Conservation (phyloP, 2,329 filamentous ascomycete genomes). For the Fusarium pseudonygamai region DNA sequence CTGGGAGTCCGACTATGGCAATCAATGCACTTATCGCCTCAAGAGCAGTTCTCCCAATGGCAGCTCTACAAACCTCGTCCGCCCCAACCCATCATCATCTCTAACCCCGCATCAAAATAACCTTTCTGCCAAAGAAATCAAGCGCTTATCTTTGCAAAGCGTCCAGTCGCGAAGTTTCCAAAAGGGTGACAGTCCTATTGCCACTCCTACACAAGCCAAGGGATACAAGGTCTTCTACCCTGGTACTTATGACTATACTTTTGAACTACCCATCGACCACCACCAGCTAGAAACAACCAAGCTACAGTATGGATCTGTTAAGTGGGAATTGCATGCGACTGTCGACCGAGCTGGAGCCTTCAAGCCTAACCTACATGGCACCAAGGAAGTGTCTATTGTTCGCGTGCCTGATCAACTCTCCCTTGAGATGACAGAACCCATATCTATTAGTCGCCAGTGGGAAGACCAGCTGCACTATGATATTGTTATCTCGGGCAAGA, state of each 20-base stretch:
- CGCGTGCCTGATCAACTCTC: conserved; percentile 88
- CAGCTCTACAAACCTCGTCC: conserved; percentile 47
- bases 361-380: conserved; percentile 84
- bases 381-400: conserved; percentile 84
- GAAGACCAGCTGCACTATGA: conserved; percentile 96
- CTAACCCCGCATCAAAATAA: conserved; percentile 40
- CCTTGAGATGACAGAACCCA: conserved; percentile 89
- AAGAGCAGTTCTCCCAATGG: conserved; percentile 51
- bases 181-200: conserved; percentile 76
- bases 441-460: conserved; percentile 93
- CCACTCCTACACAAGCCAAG: conserved; percentile 68
- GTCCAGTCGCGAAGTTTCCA: conserved; percentile 86
- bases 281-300: conserved; percentile 89
- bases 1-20: conserved; percentile 70
- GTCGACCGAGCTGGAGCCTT: conserved; percentile 90
- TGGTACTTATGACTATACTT: conserved; percentile 73
- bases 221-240: conserved; percentile 89
- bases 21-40: conserved; percentile 66
- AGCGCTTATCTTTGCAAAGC: conserved; percentile 80
- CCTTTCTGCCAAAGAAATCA: conserved; percentile 59
- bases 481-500: conserved; percentile 95
- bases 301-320: conserved; percentile 85
- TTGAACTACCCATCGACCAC: conserved; percentile 90
- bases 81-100: conserved; percentile 32
- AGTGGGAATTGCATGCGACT: conserved; percentile 86